Conservation (phyloP, 2,329 filamentous ascomycete genomes). For the Aurifilum marmelostoma region DNA sequence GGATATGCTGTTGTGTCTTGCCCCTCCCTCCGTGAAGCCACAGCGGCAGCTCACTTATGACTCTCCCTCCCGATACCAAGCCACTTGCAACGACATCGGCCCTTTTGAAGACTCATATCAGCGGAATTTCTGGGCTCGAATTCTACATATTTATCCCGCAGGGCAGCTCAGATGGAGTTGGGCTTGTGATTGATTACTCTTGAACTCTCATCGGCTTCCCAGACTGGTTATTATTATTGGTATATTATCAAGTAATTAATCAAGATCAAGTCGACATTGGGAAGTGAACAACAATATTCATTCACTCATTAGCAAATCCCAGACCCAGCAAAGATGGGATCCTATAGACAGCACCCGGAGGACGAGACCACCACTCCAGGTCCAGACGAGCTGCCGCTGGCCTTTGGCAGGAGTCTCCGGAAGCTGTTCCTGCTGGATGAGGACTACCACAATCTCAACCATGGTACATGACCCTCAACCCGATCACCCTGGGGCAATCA, state of each 20-base stretch:
- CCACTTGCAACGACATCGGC: neutral
- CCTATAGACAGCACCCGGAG: neutral
- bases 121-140: neutral
- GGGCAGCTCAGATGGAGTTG: too few species aligned
- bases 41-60: neutral
- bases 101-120: neutral
- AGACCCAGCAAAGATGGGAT: too few species aligned
- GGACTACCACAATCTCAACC: constrained; percentile 75
- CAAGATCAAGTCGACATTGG: too few species aligned
- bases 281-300: too few species aligned
- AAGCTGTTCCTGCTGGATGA: constrained; percentile 72
- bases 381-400: constrained; percentile 9
- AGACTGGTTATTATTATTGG: too few species aligned
- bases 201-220: too few species aligned
- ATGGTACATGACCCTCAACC: constrained; percentile 45
- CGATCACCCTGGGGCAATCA: too few species aligned
- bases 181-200: too few species aligned
- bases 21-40: neutral
- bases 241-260: too few species aligned
- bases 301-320: too few species aligned
- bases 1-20: neutral
- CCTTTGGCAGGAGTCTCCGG: constrained; percentile 48
- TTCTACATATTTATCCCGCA: neutral
- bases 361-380: neutral
- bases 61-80: neutral